Percentiles rank a stretch among this genome's conserved stretches.
Conservation (phyloP, 2,329 filamentous ascomycete genomes). For the Aspergillus fumigatiaffinis region DNA sequence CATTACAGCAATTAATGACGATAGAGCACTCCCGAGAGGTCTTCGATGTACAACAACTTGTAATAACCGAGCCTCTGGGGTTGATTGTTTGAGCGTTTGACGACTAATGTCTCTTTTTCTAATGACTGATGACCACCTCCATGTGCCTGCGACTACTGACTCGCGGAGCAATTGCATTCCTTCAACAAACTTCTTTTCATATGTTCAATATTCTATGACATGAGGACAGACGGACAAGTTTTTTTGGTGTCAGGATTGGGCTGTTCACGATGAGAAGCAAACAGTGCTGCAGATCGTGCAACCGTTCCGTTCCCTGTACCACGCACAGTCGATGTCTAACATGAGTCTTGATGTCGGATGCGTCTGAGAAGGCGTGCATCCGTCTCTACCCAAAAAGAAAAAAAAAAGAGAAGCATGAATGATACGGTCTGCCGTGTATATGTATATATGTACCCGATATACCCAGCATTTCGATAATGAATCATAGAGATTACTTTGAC, state of each 20-base stretch:
- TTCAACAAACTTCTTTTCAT: slow-evolving; percentile 14
- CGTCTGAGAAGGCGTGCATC: slow-evolving; percentile 11
- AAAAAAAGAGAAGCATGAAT: slow-evolving; percentile 6
- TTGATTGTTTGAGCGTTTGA: slow-evolving; percentile 20
- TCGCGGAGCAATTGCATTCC: slow-evolving; percentile 29
- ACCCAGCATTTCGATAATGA: slow-evolving; percentile 6
- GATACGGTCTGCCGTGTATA: slow-evolving; percentile 8
- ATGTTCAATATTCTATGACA: slow-evolving; percentile 8
- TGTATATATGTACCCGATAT: slow-evolving; percentile 16
- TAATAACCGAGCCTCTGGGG: slow-evolving; percentile 15
- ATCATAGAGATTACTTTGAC: slow-evolving; percentile 1
- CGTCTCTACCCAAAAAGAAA: not conserved
- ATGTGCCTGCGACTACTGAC: slow-evolving; percentile 31
- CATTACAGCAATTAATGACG: slow-evolving; percentile 19
- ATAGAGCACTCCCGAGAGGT: slow-evolving; percentile 22
- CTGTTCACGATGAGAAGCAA: not conserved
- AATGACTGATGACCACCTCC: slow-evolving; percentile 23
- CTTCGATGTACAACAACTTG: slow-evolving; percentile 21
- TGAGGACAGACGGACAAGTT: not conserved
- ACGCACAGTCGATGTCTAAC: not conserved
- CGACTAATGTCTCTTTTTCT: slow-evolving; percentile 29
- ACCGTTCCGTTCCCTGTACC: not conserved
- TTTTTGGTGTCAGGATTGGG: not conserved
- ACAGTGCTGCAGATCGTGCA: not conserved
- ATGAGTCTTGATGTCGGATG: slow-evolving; percentile 7